Evolutionary conservation across 208 protist genomes (phyloP).

Genomic region (Trypanosoma platydactyli): DNA sequence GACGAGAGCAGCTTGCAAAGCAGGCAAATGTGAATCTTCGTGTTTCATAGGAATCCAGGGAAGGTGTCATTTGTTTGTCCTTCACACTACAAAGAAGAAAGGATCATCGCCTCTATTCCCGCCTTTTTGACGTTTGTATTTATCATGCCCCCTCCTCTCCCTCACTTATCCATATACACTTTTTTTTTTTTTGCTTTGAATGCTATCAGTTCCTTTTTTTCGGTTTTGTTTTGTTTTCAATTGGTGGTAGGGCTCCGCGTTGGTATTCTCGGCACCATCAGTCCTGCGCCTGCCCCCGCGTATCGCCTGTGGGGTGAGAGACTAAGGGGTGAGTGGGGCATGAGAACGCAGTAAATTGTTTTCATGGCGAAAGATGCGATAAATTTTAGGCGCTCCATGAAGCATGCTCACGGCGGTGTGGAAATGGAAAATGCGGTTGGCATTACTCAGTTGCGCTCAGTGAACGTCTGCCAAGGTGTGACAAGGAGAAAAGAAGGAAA

Average conservation of each 20-base stretch:
- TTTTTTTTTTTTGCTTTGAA: conserved; percentile 1
- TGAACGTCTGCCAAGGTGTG: background rate
- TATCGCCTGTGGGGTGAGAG: too few relatives aligned
- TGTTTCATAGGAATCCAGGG: too few relatives aligned
- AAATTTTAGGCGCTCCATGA: conserved; percentile 49
- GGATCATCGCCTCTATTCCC: too few relatives aligned
- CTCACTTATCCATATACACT: background rate
- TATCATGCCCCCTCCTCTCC: background rate
- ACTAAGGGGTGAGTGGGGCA: background rate
- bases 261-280: too few relatives aligned
- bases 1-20: conserved; percentile 55
- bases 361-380: conserved; percentile 80
- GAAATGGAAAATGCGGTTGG: conserved; percentile 63
- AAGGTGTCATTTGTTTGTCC: too few relatives aligned
- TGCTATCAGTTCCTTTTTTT: conserved; percentile 1
- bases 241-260: too few relatives aligned
- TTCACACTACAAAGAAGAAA: conserved; percentile 8
- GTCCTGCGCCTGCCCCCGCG: too few relatives aligned
- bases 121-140: too few relatives aligned
- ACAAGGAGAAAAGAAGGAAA: too few relatives aligned
- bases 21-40: conserved; percentile 38
- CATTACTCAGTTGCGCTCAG: conserved; percentile 43
- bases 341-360: background rate
- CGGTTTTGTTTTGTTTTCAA: conserved; percentile 2
- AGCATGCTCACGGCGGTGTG: conserved; percentile 44